These are phyloP conservation scores for Mollisia scopiformis DNA, from an alignment of 2,329 filamentous ascomycete species.

Conservation along the genomic window DNA sequence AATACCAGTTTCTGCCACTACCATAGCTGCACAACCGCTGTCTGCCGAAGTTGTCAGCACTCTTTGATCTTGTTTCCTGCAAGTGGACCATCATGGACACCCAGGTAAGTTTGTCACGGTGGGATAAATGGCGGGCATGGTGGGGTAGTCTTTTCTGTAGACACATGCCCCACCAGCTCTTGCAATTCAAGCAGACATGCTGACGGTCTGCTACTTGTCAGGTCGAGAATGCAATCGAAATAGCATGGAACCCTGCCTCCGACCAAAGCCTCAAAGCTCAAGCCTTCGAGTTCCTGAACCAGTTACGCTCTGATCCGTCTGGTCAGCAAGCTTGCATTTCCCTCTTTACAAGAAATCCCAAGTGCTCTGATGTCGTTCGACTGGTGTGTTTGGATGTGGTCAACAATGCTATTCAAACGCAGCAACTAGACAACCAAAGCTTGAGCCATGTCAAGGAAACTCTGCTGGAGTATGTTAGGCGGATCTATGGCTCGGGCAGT, in stretches of 20 bases:
- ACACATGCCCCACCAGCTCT: background rate
- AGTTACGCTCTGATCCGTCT: constrained; percentile 78
- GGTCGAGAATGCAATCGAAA: constrained; percentile 95
- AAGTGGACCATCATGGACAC: constrained; percentile 33
- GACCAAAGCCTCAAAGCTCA: constrained; percentile 77
- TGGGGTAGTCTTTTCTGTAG: constrained; percentile 5
- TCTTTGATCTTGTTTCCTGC: constrained; percentile 3
- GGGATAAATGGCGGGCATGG: constrained; percentile 9
- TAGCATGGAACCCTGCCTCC: constrained; percentile 82
- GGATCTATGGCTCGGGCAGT: constrained; percentile 65
- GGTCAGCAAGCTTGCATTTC: constrained; percentile 89
- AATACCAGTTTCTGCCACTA: constrained; percentile 23
- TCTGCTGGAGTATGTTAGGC: constrained; percentile 78
- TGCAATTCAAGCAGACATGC: constrained; percentile 5
- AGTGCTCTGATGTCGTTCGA: constrained; percentile 80
- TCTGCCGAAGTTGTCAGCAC: background rate
- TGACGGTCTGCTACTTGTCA: constrained; percentile 46
- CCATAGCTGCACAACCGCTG: constrained; percentile 23
- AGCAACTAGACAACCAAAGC: constrained; percentile 72
- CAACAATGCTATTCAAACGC: constrained; percentile 86
- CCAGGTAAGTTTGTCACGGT: constrained; percentile 33
- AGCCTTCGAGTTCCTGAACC: constrained; percentile 79
- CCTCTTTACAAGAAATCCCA: constrained; percentile 81
- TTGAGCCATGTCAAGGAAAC: constrained; percentile 79
- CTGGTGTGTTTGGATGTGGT: constrained; percentile 90